Conservation (phyloP, 768 basidiomycete genomes). For the Mycena pura region DNA sequence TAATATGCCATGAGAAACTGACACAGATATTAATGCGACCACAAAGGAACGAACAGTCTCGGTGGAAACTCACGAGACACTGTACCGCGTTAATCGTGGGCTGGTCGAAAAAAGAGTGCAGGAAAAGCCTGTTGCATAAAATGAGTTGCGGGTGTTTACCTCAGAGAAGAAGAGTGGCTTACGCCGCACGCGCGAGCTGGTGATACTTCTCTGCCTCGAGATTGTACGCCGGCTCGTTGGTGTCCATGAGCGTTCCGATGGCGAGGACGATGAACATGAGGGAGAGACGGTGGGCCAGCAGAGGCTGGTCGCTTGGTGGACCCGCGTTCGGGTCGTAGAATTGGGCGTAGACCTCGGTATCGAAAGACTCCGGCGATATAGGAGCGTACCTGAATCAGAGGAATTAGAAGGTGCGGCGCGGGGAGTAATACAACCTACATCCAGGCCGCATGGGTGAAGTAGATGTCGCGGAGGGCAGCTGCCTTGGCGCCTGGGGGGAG, state of each 20-base stretch:
- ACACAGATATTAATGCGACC: slow-evolving; percentile 8
- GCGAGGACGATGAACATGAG: slow-evolving; percentile 72
- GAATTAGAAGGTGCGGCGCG: slow-evolving; percentile 21
- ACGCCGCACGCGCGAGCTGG: slow-evolving; percentile 66
- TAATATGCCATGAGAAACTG: slow-evolving; percentile 77
- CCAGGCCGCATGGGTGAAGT: slow-evolving; percentile 72
- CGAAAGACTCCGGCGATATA: slow-evolving; percentile 64
- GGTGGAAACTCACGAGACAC: slow-evolving; percentile 56
- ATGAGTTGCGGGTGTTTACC: slow-evolving; percentile 11
- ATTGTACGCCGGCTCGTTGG: slow-evolving; percentile 60
- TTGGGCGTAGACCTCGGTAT: slow-evolving; percentile 61
- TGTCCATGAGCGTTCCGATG: slow-evolving; percentile 69
- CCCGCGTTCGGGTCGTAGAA: slow-evolving; percentile 58
- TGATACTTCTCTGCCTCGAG: slow-evolving; percentile 76
- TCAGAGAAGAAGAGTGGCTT: slow-evolving; percentile 12
- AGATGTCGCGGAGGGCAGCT: slow-evolving; percentile 63
- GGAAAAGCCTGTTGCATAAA: slow-evolving; percentile 49
- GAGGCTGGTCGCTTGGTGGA: slow-evolving; percentile 56
- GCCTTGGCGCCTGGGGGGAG: slow-evolving; percentile 69
- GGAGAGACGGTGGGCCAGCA: slow-evolving; percentile 65
- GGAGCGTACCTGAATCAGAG: slow-evolving; percentile 65
- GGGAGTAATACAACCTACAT: slow-evolving; percentile 53
- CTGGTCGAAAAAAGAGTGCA: slow-evolving; percentile 68
- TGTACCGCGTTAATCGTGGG: slow-evolving; percentile 74
- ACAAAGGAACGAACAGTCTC: slow-evolving; percentile 12